Conservation (phyloP, 163 green algal species). For the Scenedesmus sp. region DNA sequence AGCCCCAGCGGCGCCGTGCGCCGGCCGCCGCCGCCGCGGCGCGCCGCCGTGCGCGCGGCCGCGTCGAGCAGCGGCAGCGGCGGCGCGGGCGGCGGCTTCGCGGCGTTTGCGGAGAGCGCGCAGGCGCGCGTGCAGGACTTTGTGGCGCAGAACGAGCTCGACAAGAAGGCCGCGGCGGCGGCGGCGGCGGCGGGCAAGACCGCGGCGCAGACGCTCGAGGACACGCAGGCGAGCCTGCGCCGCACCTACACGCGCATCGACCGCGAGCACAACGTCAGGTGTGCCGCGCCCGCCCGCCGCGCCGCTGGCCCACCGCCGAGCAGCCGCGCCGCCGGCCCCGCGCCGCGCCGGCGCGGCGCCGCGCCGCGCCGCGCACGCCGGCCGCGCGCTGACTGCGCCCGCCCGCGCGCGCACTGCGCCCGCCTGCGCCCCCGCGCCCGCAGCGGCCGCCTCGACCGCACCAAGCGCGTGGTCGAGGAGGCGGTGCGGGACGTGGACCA, state of each 20-base stretch:
- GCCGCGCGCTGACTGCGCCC: no score
- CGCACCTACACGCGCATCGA: constrained; percentile 40
- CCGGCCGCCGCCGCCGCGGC: no score
- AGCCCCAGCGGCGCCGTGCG: no score
- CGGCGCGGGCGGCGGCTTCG: constrained; percentile 10
- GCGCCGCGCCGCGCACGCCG: no score
- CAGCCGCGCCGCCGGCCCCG: no score
- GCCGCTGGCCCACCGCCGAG: no score
- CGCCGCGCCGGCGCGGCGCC: no score
- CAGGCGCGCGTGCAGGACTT: constrained; percentile 24
- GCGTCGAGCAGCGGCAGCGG: no score
- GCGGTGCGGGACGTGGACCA: constrained; percentile 40
- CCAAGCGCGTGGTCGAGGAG: neutral
- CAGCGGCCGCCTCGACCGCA: constrained; percentile 1
- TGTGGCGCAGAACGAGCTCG: constrained; percentile 36
- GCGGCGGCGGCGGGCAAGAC: constrained; percentile 3
- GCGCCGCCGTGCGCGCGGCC: no score
- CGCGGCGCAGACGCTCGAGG: neutral
- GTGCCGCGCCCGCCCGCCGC: no score
- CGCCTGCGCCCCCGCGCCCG: neutral
- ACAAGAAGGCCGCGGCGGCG: constrained; percentile 42
- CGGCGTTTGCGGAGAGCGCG: constrained; percentile 24
- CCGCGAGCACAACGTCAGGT: constrained; percentile 33
- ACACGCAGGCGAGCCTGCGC: constrained; percentile 24
- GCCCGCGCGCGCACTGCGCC: no score